phyloP scores from a whole-genome alignment of 225 moss, liverwort and hornwort genomes.

The Rhytidiadelphus loreus region DNA sequence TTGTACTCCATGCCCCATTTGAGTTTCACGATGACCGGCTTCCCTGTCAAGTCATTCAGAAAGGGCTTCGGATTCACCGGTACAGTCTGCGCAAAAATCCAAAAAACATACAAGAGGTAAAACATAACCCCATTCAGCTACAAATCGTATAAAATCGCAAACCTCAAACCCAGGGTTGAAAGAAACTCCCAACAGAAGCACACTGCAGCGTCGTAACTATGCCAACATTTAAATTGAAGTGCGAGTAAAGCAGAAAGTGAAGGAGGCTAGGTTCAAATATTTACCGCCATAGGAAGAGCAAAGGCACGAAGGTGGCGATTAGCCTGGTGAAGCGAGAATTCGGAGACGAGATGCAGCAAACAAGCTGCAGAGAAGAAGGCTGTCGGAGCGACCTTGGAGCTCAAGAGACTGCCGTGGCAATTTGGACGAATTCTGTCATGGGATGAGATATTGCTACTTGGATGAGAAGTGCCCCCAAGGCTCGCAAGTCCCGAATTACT shows the following conservation, averaged over 20 bases:
- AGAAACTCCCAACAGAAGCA: not conserved
- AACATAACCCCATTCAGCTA: not conserved
- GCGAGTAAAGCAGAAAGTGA: not conserved
- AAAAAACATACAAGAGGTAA: not conserved
- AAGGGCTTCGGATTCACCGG: slow-evolving; percentile 98
- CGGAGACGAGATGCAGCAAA: not conserved
- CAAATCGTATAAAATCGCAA: not conserved
- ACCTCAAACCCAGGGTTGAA: not conserved
- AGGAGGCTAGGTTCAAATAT: too few species aligned
- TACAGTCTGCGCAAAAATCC: slow-evolving; percentile 48
- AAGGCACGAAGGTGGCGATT: not conserved
- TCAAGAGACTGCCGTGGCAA: not conserved
- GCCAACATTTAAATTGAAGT: not conserved
- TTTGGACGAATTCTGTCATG: not conserved
- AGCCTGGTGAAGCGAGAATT: not conserved
- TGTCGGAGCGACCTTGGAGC: not conserved
- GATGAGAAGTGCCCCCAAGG: not conserved
- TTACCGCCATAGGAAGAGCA: not conserved
- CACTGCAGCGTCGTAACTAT: not conserved
- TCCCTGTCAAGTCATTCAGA: slow-evolving; percentile 86
- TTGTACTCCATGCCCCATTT: slow-evolving; percentile 99
- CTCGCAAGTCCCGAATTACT: too few species aligned
- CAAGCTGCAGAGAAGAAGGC: not conserved
- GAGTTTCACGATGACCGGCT: slow-evolving; percentile 93
- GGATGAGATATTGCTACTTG: not conserved